These are phyloP conservation scores for Phyllachora maydis DNA, from an alignment of 2,329 filamentous ascomycete genomes.

Conservation along the genomic window DNA sequence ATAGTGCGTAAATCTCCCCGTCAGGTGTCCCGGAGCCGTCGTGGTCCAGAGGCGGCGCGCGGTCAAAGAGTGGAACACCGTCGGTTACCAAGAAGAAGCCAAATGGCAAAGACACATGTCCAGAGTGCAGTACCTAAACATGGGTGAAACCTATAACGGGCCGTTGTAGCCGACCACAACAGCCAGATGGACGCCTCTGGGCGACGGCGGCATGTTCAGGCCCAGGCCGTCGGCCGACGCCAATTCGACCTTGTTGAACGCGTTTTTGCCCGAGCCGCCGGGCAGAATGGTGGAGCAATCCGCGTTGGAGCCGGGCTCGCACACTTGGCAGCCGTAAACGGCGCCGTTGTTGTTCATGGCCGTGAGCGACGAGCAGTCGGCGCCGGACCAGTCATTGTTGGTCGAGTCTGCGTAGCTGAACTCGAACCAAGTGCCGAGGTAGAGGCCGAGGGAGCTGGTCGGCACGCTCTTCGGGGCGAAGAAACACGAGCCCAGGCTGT, in stretches of 20 bases:
- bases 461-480: slow-evolving; percentile 15
- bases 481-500: slow-evolving; percentile 26
- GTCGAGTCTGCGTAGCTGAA: slow-evolving; percentile 21
- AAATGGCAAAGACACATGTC: too few species aligned
- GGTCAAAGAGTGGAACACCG: too few species aligned
- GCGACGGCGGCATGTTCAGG: too few species aligned
- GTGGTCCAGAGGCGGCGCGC: too few species aligned
- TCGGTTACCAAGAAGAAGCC: too few species aligned
- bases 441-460: slow-evolving; percentile 17
- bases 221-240: slow-evolving; percentile 13
- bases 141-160: too few species aligned
- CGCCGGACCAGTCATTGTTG: slow-evolving; percentile 28
- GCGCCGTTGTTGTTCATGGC: slow-evolving; percentile 15
- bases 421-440: slow-evolving; percentile 25
- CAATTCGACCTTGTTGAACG: too few species aligned
- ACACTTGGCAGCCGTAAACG: slow-evolving; percentile 15
- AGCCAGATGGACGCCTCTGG: too few species aligned
- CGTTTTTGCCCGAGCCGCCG: slow-evolving; percentile 11
- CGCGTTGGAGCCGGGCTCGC: slow-evolving; percentile 12
- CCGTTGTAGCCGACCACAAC: too few species aligned
- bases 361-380: slow-evolving; percentile 27
- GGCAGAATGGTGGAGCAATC: slow-evolving; percentile 13
- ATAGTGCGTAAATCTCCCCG: too few species aligned
- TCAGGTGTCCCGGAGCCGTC: too few species aligned
- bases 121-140: too few species aligned